These are phyloP conservation scores for Selaginella tamariscina DNA, from an alignment of 75 land plant genomes.

Conservation along the genomic window DNA sequence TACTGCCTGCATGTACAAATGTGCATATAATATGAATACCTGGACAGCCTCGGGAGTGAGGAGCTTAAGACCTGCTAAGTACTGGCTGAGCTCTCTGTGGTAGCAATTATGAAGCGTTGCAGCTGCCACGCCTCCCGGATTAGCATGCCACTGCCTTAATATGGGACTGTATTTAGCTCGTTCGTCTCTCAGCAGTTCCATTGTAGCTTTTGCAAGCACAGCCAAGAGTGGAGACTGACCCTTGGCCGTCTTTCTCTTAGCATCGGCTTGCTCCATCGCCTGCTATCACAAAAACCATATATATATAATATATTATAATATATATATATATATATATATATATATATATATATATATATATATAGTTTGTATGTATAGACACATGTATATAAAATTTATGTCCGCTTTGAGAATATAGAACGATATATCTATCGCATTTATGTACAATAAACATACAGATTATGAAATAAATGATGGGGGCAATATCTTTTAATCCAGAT, in stretches of 20 bases:
- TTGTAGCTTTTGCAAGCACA: slow-evolving; percentile 65
- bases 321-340: no score
- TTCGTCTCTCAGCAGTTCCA: slow-evolving; percentile 54
- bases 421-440: no score
- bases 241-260: slow-evolving; percentile 60
- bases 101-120: slow-evolving; percentile 93
- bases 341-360: no score
- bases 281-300: no score
- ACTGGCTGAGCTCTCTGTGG: slow-evolving; percentile 82
- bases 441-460: neutral
- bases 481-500: no score
- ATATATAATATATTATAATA: no score
- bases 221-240: slow-evolving; percentile 43
- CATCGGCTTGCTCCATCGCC: slow-evolving; percentile 82
- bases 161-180: slow-evolving; percentile 72
- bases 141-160: slow-evolving; percentile 77
- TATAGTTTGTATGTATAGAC: no score
- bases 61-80: slow-evolving; percentile 43
- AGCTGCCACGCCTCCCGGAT: slow-evolving; percentile 83
- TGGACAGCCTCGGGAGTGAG: slow-evolving; percentile 69
- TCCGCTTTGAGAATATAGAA: no score
- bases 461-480: no score
- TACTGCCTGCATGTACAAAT: no score
- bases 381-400: no score
- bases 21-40: no score